Base-by-base conservation (phyloP, 1,284 basidiomycete genomes). In the Ustilago curta region DNA sequence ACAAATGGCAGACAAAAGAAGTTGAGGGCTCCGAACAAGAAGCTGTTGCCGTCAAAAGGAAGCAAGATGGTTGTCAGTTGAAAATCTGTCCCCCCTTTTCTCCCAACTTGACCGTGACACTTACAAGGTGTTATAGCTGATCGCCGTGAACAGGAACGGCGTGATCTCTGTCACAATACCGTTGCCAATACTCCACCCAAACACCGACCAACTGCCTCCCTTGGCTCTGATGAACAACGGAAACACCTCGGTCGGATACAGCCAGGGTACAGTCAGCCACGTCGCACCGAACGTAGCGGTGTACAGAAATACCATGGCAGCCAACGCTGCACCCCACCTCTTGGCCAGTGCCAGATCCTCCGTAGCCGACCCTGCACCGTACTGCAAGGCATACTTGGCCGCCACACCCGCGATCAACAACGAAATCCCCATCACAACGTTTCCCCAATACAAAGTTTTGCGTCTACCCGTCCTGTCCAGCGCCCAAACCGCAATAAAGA, bases 101-200 rank as follows among this genome's bases (percentile, higher is more conserved):
- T 4, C 4, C 35, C 12, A 16, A 12, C 14, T 16, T 16, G 14
- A 14, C 12, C 12, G 35, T 12, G 31, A 50, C 48, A 61, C 65
- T 68, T 61, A 68, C 65, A 70, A 70, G 0, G 67, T 70, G 31
- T 70, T 70, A 48, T 48, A 70, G 40, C 61, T 58, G 56, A 70
- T 64, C 4, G 67, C 67, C 35, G 55, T 70, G 51, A 64, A 64
- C 45, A 70, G 32, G 56, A 70, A 70, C 9, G 67, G 67, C 42
- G 60, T 70, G 48, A 70, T 59, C 60, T 59, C 57, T 19, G 67
- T 64, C 45, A 70, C 67, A n/a, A 70, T 51, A 1, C 67, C 67
- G 39, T 70, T 70, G 6, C 61, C 67, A 12, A 70, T 59, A 4
- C 32, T 42, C 67, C 67, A 64, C 8, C 67, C 67, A 12, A 64